Base-by-base conservation (phyloP, 192 early-diverging fungal species). In the Spinellus fusiger region DNA sequence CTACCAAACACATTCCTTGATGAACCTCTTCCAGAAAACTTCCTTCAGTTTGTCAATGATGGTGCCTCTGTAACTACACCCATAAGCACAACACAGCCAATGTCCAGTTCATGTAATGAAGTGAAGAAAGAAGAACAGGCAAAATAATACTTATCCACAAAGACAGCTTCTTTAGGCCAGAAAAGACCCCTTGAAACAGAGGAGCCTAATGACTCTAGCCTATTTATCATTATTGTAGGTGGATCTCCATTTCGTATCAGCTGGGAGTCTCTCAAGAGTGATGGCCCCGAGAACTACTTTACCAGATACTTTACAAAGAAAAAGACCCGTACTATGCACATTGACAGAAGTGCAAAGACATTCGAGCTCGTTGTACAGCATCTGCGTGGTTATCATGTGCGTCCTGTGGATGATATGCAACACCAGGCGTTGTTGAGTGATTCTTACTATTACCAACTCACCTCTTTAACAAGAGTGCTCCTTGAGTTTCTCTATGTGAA, bases 321-420 rank as follows among this genome's bases (percentile, higher is more conserved):
- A 22, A 50, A 46, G 8, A 50, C 32, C n/a, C 62, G 55, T 1
- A 53, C 49, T 1, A 64, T 84, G 62, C 68, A 79, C 38, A 69
- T 84, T 65, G 76, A 84, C 56, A 66, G 82, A 20, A 78, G 80
- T 44, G 70, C 79, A 16, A 69, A 73, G 27, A 71, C 73, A 5
- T 84, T 84, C 59, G 61, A 73, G 37, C 59, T 76, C 10, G 79
- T 84, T 66, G 70, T 81, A 29, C 73, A 73, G 20, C 74, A 81
- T 62, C 65, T 84, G 31, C 74, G 77, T 29, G 82, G 82, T 20
- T 84, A 84, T 59, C 73, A 75, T 60, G 63, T 81, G 23, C 59
- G 61, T 20, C 69, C 77, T 3, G 53, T 35, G 27, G 77, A 80
- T 8, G 59, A 71, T 73, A 60, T 77, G 54, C 71, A 77, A 26